Evolutionary conservation across 352 stramenopile genomes (phyloP).

Genomic region (Elongisporangium anandrum): DNA sequence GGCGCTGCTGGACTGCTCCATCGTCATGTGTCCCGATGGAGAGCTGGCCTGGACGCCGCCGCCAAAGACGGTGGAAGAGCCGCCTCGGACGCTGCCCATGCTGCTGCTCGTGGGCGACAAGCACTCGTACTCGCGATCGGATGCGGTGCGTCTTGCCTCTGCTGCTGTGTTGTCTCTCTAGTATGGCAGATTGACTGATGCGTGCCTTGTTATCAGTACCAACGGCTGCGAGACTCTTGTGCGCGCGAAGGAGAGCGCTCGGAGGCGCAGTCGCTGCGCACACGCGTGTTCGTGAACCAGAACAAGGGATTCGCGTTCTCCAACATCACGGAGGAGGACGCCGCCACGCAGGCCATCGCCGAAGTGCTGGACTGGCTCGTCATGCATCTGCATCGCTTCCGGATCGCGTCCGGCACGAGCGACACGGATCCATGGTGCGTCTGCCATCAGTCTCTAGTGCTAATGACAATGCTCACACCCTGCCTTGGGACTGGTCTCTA

Average conservation of each 20-base stretch:
- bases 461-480: background rate
- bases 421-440: slow-evolving; percentile 62
- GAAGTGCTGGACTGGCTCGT: slow-evolving; percentile 86
- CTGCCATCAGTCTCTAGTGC: background rate
- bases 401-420: slow-evolving; percentile 64
- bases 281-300: slow-evolving; percentile 66
- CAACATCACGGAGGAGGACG: slow-evolving; percentile 88
- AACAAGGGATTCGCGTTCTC: slow-evolving; percentile 80
- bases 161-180: background rate
- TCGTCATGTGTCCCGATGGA: slow-evolving; percentile 71
- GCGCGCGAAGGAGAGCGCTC: slow-evolving; percentile 12
- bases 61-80: slow-evolving; percentile 7
- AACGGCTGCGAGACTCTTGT: slow-evolving; percentile 41
- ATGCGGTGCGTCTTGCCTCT: slow-evolving; percentile 35
- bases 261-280: slow-evolving; percentile 26
- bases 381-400: slow-evolving; percentile 80
- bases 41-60: slow-evolving; percentile 23
- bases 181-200: slow-evolving; percentile 1
- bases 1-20: slow-evolving; percentile 48
- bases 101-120: slow-evolving; percentile 67
- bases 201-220: slow-evolving; percentile 26
- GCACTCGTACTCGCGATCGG: slow-evolving; percentile 54
- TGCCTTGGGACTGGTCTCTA: slow-evolving; percentile 6
- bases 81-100: slow-evolving; percentile 34
- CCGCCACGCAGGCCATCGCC: slow-evolving; percentile 78